Conservation (phyloP, 768 basidiomycete genomes). For the Termitomyces sp. region DNA sequence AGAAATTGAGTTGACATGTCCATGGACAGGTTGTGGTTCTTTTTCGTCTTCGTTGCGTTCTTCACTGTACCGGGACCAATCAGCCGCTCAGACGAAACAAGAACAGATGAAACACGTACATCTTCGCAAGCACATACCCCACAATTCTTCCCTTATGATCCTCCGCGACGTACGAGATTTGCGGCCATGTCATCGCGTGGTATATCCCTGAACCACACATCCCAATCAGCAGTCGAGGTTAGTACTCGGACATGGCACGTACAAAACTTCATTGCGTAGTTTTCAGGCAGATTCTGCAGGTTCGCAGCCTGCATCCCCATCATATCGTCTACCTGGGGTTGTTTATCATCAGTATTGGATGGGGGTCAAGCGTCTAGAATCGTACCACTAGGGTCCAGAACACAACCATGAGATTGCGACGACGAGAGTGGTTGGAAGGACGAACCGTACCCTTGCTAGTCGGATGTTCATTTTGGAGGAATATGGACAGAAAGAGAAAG, state of each 20-base stretch:
- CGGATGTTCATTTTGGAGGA: slow-evolving; percentile 43
- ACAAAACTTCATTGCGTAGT: slow-evolving; percentile 84
- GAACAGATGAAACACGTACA: slow-evolving; percentile 47
- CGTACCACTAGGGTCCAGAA: not conserved
- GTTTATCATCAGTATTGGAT: not conserved
- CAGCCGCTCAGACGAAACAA: not conserved
- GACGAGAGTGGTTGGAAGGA: slow-evolving; percentile 5
- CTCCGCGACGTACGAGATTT: slow-evolving; percentile 90
- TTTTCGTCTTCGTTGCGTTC: slow-evolving; percentile 48
- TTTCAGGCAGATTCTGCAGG: slow-evolving; percentile 89
- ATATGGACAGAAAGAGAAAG: too few species aligned
- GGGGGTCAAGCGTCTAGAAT: not conserved
- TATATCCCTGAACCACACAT: slow-evolving; percentile 64
- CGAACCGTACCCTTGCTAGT: slow-evolving; percentile 35
- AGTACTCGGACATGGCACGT: slow-evolving; percentile 11
- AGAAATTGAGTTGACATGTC: slow-evolving; percentile 96
- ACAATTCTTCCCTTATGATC: slow-evolving; percentile 87
- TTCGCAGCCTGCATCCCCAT: slow-evolving; percentile 94
- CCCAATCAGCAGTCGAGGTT: not conserved
- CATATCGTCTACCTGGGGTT: slow-evolving; percentile 73
- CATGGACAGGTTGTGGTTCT: slow-evolving; percentile 43
- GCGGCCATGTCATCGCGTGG: slow-evolving; percentile 89
- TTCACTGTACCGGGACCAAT: slow-evolving; percentile 33
- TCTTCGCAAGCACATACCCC: slow-evolving; percentile 94
- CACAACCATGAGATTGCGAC: not conserved